A percentile compares a stretch with the other conserved stretches of the same genome.
Evolutionary conservation across 2,329 filamentous ascomycete genomes (phyloP).

Genomic region (Davidsoniella eucalypti): DNA sequence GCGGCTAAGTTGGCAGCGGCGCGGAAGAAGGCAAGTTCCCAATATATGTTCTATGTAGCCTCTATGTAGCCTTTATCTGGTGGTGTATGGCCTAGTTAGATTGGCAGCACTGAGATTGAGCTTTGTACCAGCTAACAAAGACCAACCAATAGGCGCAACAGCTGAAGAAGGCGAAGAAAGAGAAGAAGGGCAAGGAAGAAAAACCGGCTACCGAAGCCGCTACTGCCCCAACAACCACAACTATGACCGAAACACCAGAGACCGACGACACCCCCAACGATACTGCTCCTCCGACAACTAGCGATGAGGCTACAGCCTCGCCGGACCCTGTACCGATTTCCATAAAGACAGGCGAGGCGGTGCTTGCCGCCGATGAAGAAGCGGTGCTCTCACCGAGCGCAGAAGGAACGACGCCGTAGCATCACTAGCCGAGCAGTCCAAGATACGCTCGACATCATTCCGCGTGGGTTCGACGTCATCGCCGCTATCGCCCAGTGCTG

Average conservation of each 20-base stretch:
- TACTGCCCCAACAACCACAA: neutral
- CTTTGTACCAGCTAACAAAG: neutral
- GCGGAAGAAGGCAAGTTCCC: slow-evolving; percentile 54
- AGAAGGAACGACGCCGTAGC: slow-evolving; percentile 32
- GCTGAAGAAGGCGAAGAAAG: slow-evolving; percentile 81
- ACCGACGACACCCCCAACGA: slow-evolving; percentile 16
- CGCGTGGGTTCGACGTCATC: slow-evolving; percentile 44
- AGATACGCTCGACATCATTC: slow-evolving; percentile 75
- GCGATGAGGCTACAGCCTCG: neutral
- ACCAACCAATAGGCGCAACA: slow-evolving; percentile 27
- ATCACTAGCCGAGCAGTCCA: slow-evolving; percentile 66
- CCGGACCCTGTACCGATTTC: neutral
- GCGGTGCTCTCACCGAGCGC: slow-evolving; percentile 19
- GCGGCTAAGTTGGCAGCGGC: slow-evolving; percentile 88
- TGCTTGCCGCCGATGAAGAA: slow-evolving; percentile 15
- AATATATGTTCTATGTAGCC: neutral
- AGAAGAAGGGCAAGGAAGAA: slow-evolving; percentile 34
- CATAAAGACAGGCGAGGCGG: no score
- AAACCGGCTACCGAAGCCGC: slow-evolving; percentile 16
- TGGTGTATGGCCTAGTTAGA: no score
- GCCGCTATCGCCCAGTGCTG: slow-evolving; percentile 38
- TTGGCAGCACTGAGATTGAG: neutral
- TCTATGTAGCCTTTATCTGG: neutral
- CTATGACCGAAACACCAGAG: slow-evolving; percentile 15
- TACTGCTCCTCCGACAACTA: neutral